Evolutionary conservation across 345 rosid species (phyloP).

Genomic region (Eutrema heterophyllum): DNA sequence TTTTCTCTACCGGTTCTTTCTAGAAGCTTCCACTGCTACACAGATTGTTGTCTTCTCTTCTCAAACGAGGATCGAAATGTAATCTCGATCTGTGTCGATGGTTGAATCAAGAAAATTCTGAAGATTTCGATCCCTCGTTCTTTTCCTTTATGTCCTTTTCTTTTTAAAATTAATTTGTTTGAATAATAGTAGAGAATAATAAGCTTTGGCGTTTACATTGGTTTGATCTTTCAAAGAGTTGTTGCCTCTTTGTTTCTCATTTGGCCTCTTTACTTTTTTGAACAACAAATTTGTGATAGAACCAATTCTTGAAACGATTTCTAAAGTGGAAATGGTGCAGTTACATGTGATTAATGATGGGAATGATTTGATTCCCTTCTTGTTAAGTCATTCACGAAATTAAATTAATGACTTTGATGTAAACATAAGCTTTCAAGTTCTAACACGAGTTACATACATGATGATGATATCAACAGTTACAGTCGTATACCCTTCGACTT

Average conservation of each 20-base stretch:
- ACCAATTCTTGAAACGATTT: background rate
- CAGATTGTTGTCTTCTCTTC: background rate
- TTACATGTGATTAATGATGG: background rate
- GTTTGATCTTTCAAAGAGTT: background rate
- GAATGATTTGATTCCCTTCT: too few species aligned
- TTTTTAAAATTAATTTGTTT: background rate
- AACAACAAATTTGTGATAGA: background rate
- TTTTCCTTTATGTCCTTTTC: background rate
- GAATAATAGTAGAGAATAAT: slow-evolving; percentile 21
- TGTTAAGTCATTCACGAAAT: too few species aligned
- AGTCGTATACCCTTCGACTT: too few species aligned
- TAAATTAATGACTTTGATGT: too few species aligned
- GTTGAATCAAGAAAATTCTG: background rate
- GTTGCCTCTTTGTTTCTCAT: background rate
- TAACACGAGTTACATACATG: too few species aligned
- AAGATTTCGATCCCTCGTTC: background rate
- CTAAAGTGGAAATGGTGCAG: background rate
- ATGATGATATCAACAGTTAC: too few species aligned
- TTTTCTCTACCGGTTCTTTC: background rate
- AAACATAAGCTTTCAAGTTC: too few species aligned
- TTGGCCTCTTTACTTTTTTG: background rate
- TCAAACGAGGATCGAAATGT: background rate
- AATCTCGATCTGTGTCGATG: background rate
- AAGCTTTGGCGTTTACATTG: background rate
- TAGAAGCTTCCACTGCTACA: background rate